Evolutionary conservation across 257 asterid species (phyloP), one percentile per base, ranked within the genome.

Genomic region (Ocimum tenuiflorum): DNA sequence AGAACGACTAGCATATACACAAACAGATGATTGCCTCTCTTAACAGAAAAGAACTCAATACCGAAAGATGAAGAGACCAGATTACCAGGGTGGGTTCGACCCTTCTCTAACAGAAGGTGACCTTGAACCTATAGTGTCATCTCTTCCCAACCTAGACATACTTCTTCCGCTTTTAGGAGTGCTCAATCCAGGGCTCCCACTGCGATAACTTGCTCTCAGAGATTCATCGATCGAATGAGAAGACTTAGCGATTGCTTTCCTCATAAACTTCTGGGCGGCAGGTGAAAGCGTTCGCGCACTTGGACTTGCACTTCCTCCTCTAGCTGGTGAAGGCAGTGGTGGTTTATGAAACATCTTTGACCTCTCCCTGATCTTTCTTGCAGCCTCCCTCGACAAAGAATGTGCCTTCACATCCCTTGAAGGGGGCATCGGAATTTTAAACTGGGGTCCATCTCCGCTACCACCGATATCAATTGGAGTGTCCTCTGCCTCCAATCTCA

Each of bases 281-380:
- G 87, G 86, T 12, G 97, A 92, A 49, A 89, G 85, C 1, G 73
- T 65, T 12, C 83, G 77, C 46, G 79, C 73, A 27, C 75, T 59
- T 0, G 99, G 99, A 73, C 96, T 89, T 8, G 90, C 95, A 61
- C 97, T 89, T 56, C 91, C 98, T 54, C 97, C 96, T 77, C 96
- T 84, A 70, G 79, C 81, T 0, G 99, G 94, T 2, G 99, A 87
- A 63, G 69, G 97, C 77, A 92, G 75, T 7, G 97, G 99, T 4
- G 99, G 99, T 70, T 88, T 92, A 86, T 84, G 88, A 78, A 81
- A 92, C 96, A 81, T 78, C 81, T 81, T 87, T 6, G 99, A 80
- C 79, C 96, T 92, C 88, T 84, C 91, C 75, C 96, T 79, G 51
- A 86, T 52, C 77, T 82, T 92, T 73, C 83, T 89, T 4, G 99